phyloP scores from a whole-genome alignment of 352 stramenopile genomes.

The Globisporangium viniferum region DNA sequence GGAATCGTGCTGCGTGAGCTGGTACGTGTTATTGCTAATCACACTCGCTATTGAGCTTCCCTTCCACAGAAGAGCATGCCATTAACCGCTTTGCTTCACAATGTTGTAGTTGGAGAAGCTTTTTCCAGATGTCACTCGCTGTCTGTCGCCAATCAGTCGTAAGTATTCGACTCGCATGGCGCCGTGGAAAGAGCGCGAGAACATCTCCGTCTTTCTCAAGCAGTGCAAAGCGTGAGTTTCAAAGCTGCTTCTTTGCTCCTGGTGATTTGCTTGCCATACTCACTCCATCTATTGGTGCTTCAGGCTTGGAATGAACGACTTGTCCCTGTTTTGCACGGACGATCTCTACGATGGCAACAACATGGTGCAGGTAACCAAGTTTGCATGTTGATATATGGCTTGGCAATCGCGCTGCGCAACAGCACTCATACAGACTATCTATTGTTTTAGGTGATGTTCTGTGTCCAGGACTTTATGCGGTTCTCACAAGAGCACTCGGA shows the following conservation, averaged over 20 bases:
- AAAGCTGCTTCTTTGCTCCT: background rate
- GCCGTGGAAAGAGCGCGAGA: constrained; percentile 83
- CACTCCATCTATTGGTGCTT: background rate
- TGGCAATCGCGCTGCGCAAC: background rate
- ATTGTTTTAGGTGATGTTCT: constrained; percentile 51
- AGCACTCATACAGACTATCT: background rate
- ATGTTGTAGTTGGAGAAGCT: constrained; percentile 43
- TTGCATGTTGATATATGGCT: background rate
- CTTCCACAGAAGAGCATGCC: background rate
- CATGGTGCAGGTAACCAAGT: constrained; percentile 57
- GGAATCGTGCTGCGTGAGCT: constrained; percentile 75
- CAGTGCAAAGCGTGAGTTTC: constrained; percentile 72
- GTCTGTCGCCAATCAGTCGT: constrained; percentile 67
- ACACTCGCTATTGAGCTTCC: background rate
- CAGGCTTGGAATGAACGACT: constrained; percentile 81
- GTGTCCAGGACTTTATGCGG: constrained; percentile 71
- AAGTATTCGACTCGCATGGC: constrained; percentile 70
- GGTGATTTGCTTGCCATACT: background rate
- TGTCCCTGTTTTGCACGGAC: constrained; percentile 80
- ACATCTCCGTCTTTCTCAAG: constrained; percentile 80
- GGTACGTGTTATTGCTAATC: constrained; percentile 18
- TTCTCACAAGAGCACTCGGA: constrained; percentile 50
- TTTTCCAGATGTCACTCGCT: constrained; percentile 48
- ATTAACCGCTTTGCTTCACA: background rate
- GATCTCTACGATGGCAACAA: constrained; percentile 84